phyloP scores from a whole-genome alignment of 1,284 basidiomycete species.

The Tilletia indica region DNA sequence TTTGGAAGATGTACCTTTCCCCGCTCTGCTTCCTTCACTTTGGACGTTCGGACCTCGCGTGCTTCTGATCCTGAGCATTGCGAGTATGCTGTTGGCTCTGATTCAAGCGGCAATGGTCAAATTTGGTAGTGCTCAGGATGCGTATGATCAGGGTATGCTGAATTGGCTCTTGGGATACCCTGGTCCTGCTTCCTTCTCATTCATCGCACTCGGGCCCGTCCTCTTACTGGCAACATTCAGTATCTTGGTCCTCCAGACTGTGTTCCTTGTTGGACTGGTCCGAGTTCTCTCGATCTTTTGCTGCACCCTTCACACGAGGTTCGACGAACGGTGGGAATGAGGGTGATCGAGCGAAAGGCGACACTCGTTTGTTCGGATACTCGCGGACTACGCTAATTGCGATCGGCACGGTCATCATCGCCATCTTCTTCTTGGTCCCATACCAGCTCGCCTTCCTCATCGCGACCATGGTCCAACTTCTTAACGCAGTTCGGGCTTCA shows the following conservation, averaged over 20 bases:
- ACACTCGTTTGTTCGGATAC: background rate
- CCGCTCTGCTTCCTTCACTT: background rate
- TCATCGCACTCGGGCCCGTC: background rate
- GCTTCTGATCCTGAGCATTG: conserved; percentile 11
- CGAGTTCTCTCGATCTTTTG: background rate
- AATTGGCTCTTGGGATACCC: conserved; percentile 14
- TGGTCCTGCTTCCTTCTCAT: background rate
- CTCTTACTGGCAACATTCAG: background rate
- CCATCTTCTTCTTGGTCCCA: conserved; percentile 74
- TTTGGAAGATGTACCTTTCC: background rate
- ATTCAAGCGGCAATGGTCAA: background rate
- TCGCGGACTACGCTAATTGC: conserved; percentile 59
- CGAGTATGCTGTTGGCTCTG: background rate
- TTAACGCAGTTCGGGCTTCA: conserved; percentile 45
- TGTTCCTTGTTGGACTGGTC: background rate
- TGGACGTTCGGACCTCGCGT: background rate
- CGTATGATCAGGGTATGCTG: background rate
- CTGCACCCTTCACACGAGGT: background rate
- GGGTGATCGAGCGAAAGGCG: background rate
- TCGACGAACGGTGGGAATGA: background rate
- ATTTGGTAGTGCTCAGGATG: background rate
- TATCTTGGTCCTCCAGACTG: background rate
- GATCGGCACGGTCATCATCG: conserved; percentile 65
- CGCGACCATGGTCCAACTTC: conserved; percentile 72
- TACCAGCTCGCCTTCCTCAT: conserved; percentile 86